phyloP scores from a whole-genome alignment of 2,329 filamentous ascomycete species.

The Fusarium pseudoanthophilum region DNA sequence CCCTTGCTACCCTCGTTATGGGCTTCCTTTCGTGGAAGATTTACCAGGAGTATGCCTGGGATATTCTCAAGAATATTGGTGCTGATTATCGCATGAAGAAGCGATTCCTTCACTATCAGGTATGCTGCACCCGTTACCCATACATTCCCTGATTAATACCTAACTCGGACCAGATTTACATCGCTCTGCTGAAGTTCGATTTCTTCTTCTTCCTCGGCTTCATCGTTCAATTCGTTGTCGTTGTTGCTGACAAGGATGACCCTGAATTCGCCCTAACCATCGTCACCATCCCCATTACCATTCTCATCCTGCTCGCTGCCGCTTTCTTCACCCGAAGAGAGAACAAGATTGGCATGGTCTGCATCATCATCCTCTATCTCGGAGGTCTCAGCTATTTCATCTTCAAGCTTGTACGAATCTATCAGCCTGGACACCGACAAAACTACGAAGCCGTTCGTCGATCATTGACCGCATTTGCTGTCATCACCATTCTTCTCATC shows the following conservation, averaged over 20 bases:
- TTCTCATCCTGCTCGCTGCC: slow-evolving; percentile 85
- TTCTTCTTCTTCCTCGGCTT: slow-evolving; percentile 99
- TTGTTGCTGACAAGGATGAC: slow-evolving; percentile 76
- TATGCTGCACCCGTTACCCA: slow-evolving; percentile 53
- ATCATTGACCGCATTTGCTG: slow-evolving; percentile 91
- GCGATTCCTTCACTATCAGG: slow-evolving; percentile 95
- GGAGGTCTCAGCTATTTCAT: slow-evolving; percentile 93
- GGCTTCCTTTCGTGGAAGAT: slow-evolving; percentile 89
- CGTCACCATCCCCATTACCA: slow-evolving; percentile 89
- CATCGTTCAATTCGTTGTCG: slow-evolving; percentile 96
- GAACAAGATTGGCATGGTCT: slow-evolving; percentile 79
- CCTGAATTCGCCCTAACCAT: slow-evolving; percentile 88
- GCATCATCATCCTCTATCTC: slow-evolving; percentile 86
- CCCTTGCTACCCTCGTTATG: slow-evolving; percentile 77
- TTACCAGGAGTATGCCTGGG: slow-evolving; percentile 99
- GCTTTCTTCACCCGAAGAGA: slow-evolving; percentile 88
- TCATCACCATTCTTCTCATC: slow-evolving; percentile 90
- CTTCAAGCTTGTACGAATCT: slow-evolving; percentile 98
- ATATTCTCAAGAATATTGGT: slow-evolving; percentile 98
- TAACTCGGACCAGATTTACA: slow-evolving; percentile 78
- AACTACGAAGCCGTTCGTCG: slow-evolving; percentile 83
- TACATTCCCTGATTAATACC: not conserved
- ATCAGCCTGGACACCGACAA: slow-evolving; percentile 67
- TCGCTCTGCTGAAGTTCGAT: slow-evolving; percentile 97
- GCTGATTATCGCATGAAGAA: slow-evolving; percentile 97